phyloP scores from a whole-genome alignment of 169 alveolate genomes.

The Nephromyces sp. region DNA sequence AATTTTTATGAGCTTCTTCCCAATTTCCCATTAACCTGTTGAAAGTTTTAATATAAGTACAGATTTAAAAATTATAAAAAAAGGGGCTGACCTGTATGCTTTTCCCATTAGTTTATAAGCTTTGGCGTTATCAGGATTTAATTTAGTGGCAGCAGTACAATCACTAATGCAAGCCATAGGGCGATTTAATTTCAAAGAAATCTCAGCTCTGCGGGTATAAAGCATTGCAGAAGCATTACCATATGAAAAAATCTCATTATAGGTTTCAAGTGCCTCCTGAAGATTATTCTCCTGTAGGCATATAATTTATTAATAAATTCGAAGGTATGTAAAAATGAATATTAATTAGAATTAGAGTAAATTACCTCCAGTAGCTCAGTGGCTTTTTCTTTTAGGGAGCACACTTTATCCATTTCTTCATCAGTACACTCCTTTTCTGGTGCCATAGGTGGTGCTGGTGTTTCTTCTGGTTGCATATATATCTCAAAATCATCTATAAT shows the following conservation, averaged over 20 bases:
- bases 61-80: too few relatives aligned
- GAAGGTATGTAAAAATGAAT: background rate
- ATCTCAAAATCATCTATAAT: constrained; percentile 38
- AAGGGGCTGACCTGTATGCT: constrained; percentile 42
- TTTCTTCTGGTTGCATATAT: constrained; percentile 38
- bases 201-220: constrained; percentile 53
- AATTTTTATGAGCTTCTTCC: constrained; percentile 54
- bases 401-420: constrained; percentile 37
- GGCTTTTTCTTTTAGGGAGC: constrained; percentile 48
- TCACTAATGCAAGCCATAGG: constrained; percentile 51
- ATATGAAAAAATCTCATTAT: constrained; percentile 32
- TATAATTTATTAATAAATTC: background rate
- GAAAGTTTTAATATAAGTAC: background rate
- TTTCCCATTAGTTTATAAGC: constrained; percentile 51
- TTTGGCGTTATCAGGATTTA: constrained; percentile 53
- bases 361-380: constrained; percentile 24
- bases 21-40: constrained; percentile 44
- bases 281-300: constrained; percentile 32
- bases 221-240: constrained; percentile 60
- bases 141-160: constrained; percentile 51
- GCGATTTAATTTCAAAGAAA: constrained; percentile 41
- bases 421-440: constrained; percentile 52
- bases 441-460: constrained; percentile 50
- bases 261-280: constrained; percentile 39
- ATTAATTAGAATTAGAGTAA: background rate